A percentile compares a stretch with the other conserved stretches of the same genome.
Conservation (phyloP, 805 yeast genomes). For the Saccharomycopsis selenospora region DNA sequence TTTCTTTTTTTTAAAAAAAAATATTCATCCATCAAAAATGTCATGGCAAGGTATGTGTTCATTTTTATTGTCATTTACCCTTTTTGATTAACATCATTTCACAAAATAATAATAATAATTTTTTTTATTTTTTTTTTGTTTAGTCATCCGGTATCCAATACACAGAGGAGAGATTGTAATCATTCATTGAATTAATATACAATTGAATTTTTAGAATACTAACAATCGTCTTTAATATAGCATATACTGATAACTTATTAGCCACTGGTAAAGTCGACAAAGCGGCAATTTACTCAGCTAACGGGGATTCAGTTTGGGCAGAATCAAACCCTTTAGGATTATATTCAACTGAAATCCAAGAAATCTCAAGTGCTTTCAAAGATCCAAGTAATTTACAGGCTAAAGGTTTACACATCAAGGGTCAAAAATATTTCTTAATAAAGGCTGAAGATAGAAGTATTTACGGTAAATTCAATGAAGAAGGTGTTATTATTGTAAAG, state of each 20-base stretch:
- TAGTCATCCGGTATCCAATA: no score
- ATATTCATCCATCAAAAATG: slow-evolving; percentile 27
- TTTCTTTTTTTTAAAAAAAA: no score
- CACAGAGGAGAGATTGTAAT: no score
- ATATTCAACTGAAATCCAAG: slow-evolving; percentile 61
- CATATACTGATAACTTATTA: slow-evolving; percentile 89
- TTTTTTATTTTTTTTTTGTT: no score
- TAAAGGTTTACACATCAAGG: slow-evolving; percentile 77
- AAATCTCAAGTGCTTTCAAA: slow-evolving; percentile 70
- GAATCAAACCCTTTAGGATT: slow-evolving; percentile 60
- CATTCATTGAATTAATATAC: no score
- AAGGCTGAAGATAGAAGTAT: slow-evolving; percentile 89
- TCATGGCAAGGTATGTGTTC: slow-evolving; percentile 41
- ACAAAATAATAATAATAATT: no score
- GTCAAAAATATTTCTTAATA: slow-evolving; percentile 80
- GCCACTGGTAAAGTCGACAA: slow-evolving; percentile 84
- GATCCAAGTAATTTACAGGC: slow-evolving; percentile 76
- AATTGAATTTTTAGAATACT: slow-evolving; percentile 11
- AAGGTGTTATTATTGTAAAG: slow-evolving; percentile 86
- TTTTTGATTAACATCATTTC: no score
- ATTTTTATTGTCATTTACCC: no score
- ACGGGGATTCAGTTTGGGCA: slow-evolving; percentile 96
- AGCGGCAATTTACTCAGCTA: slow-evolving; percentile 89
- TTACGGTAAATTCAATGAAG: slow-evolving; percentile 85
- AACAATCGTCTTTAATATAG: slow-evolving; percentile 38